Conservation (phyloP, 345 rosid genomes). For the Raphanus sativus region DNA sequence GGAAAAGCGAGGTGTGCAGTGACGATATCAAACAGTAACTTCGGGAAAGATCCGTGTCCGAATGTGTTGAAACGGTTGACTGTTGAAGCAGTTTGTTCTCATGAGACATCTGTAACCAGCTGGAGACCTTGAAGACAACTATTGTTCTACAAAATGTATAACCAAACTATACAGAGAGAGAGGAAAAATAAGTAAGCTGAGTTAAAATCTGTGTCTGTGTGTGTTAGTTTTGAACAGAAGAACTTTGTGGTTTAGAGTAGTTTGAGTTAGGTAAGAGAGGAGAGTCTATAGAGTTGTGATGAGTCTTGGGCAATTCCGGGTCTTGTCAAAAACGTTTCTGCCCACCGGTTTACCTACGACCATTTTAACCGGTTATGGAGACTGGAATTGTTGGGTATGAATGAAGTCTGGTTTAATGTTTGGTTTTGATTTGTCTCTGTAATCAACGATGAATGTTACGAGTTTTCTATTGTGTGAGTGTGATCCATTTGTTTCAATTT, state of each 20-base stretch:
- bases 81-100: slow-evolving; percentile 79
- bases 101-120: slow-evolving; percentile 40
- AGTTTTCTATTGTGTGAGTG: not conserved
- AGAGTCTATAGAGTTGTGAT: slow-evolving; percentile 41
- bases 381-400: slow-evolving; percentile 22
- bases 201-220: not conserved
- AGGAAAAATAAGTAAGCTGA: not conserved
- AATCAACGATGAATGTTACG: not conserved
- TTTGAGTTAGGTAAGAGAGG: slow-evolving; percentile 19
- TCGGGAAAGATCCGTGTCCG: slow-evolving; percentile 88
- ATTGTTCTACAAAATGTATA: slow-evolving; percentile 37
- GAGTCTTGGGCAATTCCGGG: slow-evolving; percentile 41
- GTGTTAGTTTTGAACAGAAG: slow-evolving; percentile 30
- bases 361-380: slow-evolving; percentile 44
- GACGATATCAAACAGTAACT: slow-evolving; percentile 71
- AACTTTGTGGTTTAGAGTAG: slow-evolving; percentile 39
- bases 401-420: slow-evolving; percentile 21
- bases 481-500: too few species aligned
- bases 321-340: slow-evolving; percentile 6
- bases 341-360: slow-evolving; percentile 38
- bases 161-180: slow-evolving; percentile 38
- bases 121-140: slow-evolving; percentile 44
- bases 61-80: slow-evolving; percentile 72
- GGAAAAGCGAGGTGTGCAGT: slow-evolving; percentile 77
- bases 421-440: slow-evolving; percentile 40